These are phyloP conservation scores for Ceratocystis alfenasii DNA, from an alignment of 2,329 filamentous ascomycete species.

Conservation along the genomic window DNA sequence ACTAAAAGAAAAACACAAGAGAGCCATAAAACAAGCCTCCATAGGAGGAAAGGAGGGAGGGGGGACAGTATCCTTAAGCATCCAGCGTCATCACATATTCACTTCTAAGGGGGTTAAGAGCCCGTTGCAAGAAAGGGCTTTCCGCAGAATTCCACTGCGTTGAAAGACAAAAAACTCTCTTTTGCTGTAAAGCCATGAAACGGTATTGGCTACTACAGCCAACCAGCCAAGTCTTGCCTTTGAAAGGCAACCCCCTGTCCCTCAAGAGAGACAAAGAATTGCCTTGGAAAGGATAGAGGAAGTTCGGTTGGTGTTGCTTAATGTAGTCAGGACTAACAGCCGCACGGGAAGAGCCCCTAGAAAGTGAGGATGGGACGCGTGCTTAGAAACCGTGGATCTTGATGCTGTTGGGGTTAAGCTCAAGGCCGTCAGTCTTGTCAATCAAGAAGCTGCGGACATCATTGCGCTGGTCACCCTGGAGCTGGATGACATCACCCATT, in stretches of 20 bases:
- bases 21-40: too few species aligned
- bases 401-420: conserved; percentile 91
- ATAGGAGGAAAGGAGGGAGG: too few species aligned
- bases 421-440: conserved; percentile 89
- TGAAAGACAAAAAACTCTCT: conserved; percentile 16
- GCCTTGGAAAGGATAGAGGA: conserved; percentile 3
- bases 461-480: conserved; percentile 98
- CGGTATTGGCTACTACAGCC: background rate
- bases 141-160: conserved; percentile 20
- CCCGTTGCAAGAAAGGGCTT: conserved; percentile 18
- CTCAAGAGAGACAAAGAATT: background rate
- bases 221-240: background rate
- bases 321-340: conserved; percentile 19
- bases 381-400: conserved; percentile 58
- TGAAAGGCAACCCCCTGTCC: background rate
- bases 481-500: conserved; percentile 99
- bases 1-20: too few species aligned
- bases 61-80: background rate
- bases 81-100: too few species aligned
- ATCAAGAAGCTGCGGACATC: conserved; percentile 95
- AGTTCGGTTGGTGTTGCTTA: too few species aligned
- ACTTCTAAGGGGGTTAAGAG: background rate
- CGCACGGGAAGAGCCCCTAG: conserved; percentile 2
- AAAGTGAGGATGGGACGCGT: conserved; percentile 18
- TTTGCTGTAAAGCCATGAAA: background rate